A percentile compares a stretch with the other conserved stretches of the same genome.
Evolutionary conservation across 208 protist species (phyloP).

Genomic region (Acanthamoeba culbertsoni): DNA sequence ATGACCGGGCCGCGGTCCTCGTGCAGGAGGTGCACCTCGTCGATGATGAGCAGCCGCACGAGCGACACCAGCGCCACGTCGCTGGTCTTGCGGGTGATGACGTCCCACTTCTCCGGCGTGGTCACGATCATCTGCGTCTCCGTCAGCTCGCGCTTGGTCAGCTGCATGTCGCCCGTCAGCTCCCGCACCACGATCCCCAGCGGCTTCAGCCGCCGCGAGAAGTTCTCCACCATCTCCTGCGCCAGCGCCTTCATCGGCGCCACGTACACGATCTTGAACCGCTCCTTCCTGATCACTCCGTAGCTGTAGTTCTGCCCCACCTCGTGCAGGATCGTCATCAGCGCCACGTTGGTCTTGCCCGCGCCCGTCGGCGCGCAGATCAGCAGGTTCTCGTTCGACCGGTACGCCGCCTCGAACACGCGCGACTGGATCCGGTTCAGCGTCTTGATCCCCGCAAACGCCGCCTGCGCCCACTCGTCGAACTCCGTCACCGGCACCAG

Average conservation of each 20-base stretch:
- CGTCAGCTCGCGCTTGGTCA: conserved; percentile 95
- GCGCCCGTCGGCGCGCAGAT: conserved; percentile 98
- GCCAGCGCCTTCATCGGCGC: conserved; percentile 99
- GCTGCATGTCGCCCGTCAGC: conserved; percentile 99
- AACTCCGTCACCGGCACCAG: conserved; percentile 73
- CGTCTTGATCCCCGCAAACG: conserved; percentile 66
- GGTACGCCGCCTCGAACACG: conserved; percentile 95
- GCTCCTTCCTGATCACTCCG: conserved; percentile 82
- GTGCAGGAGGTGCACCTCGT: conserved; percentile 99
- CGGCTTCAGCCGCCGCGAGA: conserved; percentile 87
- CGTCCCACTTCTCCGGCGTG: conserved; percentile 99
- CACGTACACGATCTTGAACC: conserved; percentile 99
- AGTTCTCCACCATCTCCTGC: conserved; percentile 97
- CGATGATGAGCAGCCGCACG: conserved; percentile 97
- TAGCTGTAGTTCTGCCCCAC: conserved; percentile 85
- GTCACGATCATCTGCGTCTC: conserved; percentile 98
- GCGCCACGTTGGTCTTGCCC: conserved; percentile 97
- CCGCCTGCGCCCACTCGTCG: conserved; percentile 64
- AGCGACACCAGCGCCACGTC: conserved; percentile 92
- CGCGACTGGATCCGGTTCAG: conserved; percentile 96
- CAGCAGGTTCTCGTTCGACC: conserved; percentile 97
- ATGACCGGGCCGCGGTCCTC: conserved; percentile 98
- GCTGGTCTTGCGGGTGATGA: conserved; percentile 97
- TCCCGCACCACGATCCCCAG: conserved; percentile 85
- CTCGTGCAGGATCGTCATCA: conserved; percentile 96